A percentile compares a stretch with the other conserved stretches of the same genome.
Evolutionary conservation across 306 rosid genomes (phyloP).

Genomic region (Castanospermum australe): DNA sequence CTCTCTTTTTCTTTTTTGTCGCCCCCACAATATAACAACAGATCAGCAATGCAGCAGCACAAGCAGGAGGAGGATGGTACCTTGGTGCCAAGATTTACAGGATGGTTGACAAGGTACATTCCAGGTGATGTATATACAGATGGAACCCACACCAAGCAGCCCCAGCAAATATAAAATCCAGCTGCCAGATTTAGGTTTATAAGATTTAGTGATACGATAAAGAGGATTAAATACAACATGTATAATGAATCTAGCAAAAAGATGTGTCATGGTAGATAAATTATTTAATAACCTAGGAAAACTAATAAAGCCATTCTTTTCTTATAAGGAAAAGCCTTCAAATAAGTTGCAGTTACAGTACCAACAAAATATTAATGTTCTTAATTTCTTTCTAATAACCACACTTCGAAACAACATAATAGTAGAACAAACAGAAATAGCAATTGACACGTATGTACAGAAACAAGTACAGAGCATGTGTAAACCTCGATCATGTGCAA

Average conservation of each 20-base stretch:
- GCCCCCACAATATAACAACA: too few relatives aligned
- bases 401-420: neutral
- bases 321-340: neutral
- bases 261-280: slow-evolving; percentile 4
- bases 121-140: slow-evolving; percentile 97
- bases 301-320: neutral
- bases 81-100: slow-evolving; percentile 79
- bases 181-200: slow-evolving; percentile 58
- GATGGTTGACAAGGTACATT: slow-evolving; percentile 98
- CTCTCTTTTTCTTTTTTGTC: neutral
- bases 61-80: slow-evolving; percentile 40
- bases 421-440: slow-evolving; percentile 17
- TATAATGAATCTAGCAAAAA: neutral
- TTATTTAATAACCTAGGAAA: neutral
- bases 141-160: slow-evolving; percentile 99
- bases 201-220: slow-evolving; percentile 27
- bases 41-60: neutral
- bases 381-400: slow-evolving; percentile 4
- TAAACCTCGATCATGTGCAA: slow-evolving; percentile 98
- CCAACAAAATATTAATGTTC: slow-evolving; percentile 7
- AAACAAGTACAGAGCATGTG: slow-evolving; percentile 31
- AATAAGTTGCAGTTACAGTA: neutral
- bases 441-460: slow-evolving; percentile 9
- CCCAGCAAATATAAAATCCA: slow-evolving; percentile 99
- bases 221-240: neutral